Evolutionary conservation across 345 rosid genomes (phyloP).

Genomic region (Eucalyptus tenuipes): DNA sequence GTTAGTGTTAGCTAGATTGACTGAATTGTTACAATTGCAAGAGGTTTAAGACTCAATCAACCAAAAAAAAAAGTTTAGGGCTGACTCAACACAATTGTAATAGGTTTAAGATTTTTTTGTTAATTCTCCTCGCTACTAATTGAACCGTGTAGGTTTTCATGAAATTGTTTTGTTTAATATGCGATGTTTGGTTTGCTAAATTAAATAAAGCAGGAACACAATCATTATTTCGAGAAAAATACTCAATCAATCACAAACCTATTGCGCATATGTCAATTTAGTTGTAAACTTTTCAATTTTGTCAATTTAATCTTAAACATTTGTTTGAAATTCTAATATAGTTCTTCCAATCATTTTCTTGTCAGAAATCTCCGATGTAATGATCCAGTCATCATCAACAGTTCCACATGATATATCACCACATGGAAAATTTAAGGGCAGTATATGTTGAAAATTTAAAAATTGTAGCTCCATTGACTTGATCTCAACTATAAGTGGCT

Average conservation of each 20-base stretch:
- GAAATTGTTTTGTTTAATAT: not conserved
- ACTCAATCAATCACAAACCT: not conserved
- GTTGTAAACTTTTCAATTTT: not conserved
- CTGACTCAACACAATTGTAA: no score
- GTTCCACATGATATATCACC: not conserved
- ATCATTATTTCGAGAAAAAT: not conserved
- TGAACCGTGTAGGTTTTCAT: not conserved
- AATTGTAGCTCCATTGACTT: no score
- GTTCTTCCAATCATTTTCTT: not conserved
- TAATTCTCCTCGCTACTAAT: not conserved
- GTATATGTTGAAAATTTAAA: no score
- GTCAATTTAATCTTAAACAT: not conserved
- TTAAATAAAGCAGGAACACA: not conserved
- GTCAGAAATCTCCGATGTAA: fast-evolving
- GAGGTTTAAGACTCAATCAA: no score
- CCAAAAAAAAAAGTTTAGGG: no score
- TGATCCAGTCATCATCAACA: not conserved
- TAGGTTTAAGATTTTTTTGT: no score
- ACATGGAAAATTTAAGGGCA: no score
- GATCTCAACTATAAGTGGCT: no score
- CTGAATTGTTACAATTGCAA: no score
- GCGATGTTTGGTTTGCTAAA: not conserved
- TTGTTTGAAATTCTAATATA: not conserved
- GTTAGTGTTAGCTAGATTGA: no score
- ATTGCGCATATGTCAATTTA: not conserved